phyloP scores from a whole-genome alignment of 1,139 yeast species.

The Yamadazyma conglobata region DNA sequence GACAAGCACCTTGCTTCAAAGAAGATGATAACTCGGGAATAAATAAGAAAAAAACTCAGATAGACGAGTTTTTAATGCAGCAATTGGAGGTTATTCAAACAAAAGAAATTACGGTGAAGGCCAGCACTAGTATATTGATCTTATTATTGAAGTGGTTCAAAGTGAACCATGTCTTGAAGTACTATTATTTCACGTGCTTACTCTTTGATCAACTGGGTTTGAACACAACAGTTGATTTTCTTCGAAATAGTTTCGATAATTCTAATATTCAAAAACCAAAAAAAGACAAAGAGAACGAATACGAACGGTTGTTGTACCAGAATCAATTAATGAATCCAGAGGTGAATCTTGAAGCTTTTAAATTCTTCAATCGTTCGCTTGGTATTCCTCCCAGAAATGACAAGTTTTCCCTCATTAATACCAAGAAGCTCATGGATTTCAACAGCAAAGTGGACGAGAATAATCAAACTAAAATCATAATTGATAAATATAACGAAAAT shows the following conservation, averaged over 20 bases:
- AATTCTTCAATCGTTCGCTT: conserved; percentile 45
- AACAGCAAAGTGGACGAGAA: conserved; percentile 23
- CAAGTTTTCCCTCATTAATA: conserved; percentile 29
- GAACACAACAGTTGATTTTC: conserved; percentile 35
- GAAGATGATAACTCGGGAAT: conserved; percentile 12
- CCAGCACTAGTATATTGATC: conserved; percentile 53
- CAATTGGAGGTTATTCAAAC: conserved; percentile 55
- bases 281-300: conserved; percentile 31
- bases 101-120: conserved; percentile 65
- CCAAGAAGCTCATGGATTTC: conserved; percentile 23
- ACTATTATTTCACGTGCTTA: conserved; percentile 68
- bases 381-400: conserved; percentile 11
- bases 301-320: conserved; percentile 32
- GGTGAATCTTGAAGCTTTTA: conserved; percentile 34
- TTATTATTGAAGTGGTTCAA: conserved; percentile 75
- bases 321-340: conserved; percentile 47
- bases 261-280: conserved; percentile 26
- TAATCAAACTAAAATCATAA: conserved; percentile 27
- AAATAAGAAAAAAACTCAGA: conserved; percentile 19
- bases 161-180: conserved; percentile 70
- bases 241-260: conserved; percentile 39
- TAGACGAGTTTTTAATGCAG: conserved; percentile 28
- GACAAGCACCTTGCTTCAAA: conserved; percentile 27
- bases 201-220: conserved; percentile 72
- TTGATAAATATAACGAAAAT: conserved; percentile 36